A percentile compares a stretch with the other conserved stretches of the same genome.
Evolutionary conservation across 1,284 basidiomycete genomes (phyloP).

Genomic region (Neotropicomus parvogracilis): DNA sequence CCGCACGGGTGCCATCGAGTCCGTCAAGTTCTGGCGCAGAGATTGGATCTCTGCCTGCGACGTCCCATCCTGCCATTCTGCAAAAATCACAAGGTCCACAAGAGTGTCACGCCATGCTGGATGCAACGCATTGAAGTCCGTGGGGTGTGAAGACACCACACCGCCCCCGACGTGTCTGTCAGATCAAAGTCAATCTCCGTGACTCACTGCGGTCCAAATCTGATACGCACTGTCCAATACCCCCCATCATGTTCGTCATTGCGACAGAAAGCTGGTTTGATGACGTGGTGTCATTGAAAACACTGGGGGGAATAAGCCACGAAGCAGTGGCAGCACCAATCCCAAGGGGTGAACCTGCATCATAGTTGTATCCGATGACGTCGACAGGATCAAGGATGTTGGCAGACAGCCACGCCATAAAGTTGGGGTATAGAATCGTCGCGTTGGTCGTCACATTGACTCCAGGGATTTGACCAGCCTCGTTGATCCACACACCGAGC

Average conservation of each 20-base stretch:
- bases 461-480: background rate
- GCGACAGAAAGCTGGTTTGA: background rate
- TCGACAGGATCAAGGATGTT: background rate
- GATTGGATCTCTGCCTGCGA: background rate
- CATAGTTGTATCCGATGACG: background rate
- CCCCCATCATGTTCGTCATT: background rate
- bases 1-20: background rate
- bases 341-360: background rate
- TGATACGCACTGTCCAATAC: background rate
- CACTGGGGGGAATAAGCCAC: background rate
- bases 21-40: background rate
- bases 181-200: background rate
- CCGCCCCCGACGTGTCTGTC: background rate
- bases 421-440: background rate
- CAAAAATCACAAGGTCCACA: background rate
- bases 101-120: background rate
- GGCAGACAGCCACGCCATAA: background rate
- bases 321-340: background rate
- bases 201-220: too few relatives aligned
- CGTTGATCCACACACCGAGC: background rate
- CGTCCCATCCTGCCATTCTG: background rate
- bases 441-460: background rate
- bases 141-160: background rate
- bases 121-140: background rate
- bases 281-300: background rate